Percentiles rank a stretch among this genome's conserved stretches.
Evolutionary conservation across 768 basidiomycete species (phyloP).

Genomic region (Mycena olivaceomarginata): DNA sequence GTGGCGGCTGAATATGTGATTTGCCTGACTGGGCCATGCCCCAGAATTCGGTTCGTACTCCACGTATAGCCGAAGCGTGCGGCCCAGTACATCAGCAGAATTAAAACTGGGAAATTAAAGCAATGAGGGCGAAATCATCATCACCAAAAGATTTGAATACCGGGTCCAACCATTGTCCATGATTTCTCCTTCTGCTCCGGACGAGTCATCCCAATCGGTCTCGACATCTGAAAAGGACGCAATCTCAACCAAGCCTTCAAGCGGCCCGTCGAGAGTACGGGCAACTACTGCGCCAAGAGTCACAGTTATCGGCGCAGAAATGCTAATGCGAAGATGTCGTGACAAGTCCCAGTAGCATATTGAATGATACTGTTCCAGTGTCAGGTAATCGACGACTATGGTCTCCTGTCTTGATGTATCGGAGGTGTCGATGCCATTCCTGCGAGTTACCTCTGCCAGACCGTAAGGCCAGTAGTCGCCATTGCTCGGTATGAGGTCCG

Average conservation of each 20-base stretch:
- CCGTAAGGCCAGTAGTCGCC: too few relatives aligned
- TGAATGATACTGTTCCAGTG: neutral
- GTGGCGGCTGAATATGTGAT: neutral
- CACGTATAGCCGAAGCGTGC: too few relatives aligned
- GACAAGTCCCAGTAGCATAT: neutral
- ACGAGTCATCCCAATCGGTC: neutral
- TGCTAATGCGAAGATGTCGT: neutral
- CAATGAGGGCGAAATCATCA: neutral
- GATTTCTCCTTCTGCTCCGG: neutral
- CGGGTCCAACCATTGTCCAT: slow-evolving; percentile 7
- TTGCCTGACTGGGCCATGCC: neutral
- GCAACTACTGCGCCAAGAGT: neutral
- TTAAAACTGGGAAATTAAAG: neutral
- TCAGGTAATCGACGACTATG: neutral
- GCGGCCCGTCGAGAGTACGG: neutral
- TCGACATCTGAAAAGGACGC: neutral
- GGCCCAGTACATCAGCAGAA: neutral
- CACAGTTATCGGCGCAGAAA: neutral
- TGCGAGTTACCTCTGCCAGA: too few relatives aligned
- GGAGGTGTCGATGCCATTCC: too few relatives aligned
- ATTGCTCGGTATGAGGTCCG: too few relatives aligned
- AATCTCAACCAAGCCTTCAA: slow-evolving; percentile 1
- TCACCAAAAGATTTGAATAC: neutral
- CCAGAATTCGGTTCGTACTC: neutral
- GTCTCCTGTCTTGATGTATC: neutral